Conservation (phyloP, 805 yeast genomes). For the Kurtzmaniella fragi region DNA sequence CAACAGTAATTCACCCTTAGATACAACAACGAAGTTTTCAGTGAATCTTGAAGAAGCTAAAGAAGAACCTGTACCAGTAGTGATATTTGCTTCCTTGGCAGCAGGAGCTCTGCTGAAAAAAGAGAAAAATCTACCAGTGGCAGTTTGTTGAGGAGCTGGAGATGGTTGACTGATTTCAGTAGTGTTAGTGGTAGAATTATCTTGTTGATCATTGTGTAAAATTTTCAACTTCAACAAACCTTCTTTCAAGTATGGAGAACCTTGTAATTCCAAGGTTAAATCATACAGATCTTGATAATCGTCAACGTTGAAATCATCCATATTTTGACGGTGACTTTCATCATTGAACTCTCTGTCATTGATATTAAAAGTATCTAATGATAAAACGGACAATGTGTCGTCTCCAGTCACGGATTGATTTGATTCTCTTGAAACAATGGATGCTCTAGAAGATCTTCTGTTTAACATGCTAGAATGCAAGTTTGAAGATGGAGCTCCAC, state of each 20-base stretch:
- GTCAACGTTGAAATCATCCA: constrained; percentile 34
- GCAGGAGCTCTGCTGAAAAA: constrained; percentile 4
- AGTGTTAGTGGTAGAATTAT: constrained; percentile 11
- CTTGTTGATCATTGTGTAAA: constrained; percentile 33
- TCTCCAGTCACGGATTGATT: constrained; percentile 14
- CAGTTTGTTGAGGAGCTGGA: constrained; percentile 7
- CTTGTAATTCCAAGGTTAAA: constrained; percentile 56
- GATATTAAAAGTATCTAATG: constrained; percentile 28
- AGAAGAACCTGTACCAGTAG: constrained; percentile 10
- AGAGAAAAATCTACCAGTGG: constrained; percentile 5
- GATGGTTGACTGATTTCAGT: constrained; percentile 4
- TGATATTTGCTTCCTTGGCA: constrained; percentile 8
- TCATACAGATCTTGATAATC: constrained; percentile 49
- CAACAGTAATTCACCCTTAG: constrained; percentile 59
- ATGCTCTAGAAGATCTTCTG: constrained; percentile 30
- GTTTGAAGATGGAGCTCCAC: constrained; percentile 7
- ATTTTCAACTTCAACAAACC: constrained; percentile 50
- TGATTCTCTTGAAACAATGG: constrained; percentile 30
- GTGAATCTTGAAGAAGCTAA: constrained; percentile 21
- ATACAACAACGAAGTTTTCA: constrained; percentile 59
- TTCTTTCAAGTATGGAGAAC: constrained; percentile 77
- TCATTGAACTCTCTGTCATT: constrained; percentile 9
- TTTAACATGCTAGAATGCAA: constrained; percentile 10
- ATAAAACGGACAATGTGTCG: constrained; percentile 28
- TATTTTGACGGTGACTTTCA: constrained; percentile 12